Conservation (phyloP, 1,284 basidiomycete species). For the Rhodotorula glutinis region DNA sequence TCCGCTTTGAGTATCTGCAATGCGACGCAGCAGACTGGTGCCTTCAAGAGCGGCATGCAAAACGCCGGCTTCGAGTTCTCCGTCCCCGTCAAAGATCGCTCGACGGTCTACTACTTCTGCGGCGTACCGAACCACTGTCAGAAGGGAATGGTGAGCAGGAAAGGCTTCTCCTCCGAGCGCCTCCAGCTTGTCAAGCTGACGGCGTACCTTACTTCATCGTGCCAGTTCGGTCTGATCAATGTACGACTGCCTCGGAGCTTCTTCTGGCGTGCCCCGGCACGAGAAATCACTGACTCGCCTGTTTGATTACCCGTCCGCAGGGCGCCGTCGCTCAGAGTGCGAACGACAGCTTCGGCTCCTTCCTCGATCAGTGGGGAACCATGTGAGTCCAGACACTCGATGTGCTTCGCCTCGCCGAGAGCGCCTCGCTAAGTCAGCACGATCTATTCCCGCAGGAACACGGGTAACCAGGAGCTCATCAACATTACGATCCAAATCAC, state of each 20-base stretch:
- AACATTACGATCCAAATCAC: slow-evolving; percentile 19
- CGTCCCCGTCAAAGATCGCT: slow-evolving; percentile 12
- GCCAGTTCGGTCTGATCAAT: slow-evolving; percentile 23
- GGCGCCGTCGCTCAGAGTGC: not conserved
- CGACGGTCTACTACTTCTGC: slow-evolving; percentile 28
- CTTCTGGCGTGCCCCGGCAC: not conserved
- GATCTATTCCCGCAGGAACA: not conserved
- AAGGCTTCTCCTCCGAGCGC: not conserved
- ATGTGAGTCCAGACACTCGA: not conserved
- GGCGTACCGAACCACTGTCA: slow-evolving; percentile 30
- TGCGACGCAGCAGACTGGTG: slow-evolving; percentile 10
- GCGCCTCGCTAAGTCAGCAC: too few relatives aligned
- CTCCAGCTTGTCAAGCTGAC: not conserved
- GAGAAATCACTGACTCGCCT: not conserved
- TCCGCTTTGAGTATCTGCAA: slow-evolving; percentile 28
- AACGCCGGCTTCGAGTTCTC: slow-evolving; percentile 17
- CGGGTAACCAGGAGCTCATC: slow-evolving; percentile 1
- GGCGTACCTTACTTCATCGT: too few relatives aligned
- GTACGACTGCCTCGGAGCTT: not conserved
- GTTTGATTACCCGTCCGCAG: not conserved
- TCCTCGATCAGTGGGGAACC: slow-evolving; percentile 4
- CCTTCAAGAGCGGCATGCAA: slow-evolving; percentile 34
- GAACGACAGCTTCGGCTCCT: not conserved
- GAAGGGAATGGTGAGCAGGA: slow-evolving; percentile 25
- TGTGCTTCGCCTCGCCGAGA: too few relatives aligned